phyloP scores from a whole-genome alignment of 306 rosid genomes.

The Senna tora region DNA sequence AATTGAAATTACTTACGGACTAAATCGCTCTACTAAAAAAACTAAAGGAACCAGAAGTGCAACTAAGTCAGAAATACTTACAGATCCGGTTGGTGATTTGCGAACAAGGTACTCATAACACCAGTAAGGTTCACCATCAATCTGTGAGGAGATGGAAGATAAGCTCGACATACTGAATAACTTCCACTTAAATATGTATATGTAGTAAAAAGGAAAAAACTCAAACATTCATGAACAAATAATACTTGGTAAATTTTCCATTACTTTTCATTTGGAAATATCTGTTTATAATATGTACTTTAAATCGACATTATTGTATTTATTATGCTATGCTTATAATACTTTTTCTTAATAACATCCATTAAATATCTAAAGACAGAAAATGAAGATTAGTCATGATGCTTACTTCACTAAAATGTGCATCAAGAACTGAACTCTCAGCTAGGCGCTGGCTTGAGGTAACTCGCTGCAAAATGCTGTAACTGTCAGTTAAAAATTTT shows the following conservation, averaged over 20 bases:
- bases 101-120: slow-evolving; percentile 90
- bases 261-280: slow-evolving; percentile 28
- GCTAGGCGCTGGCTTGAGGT: slow-evolving; percentile 89
- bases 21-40: neutral
- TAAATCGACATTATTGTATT: neutral
- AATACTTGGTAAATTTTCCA: slow-evolving; percentile 6
- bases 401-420: slow-evolving; percentile 79
- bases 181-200: slow-evolving; percentile 21
- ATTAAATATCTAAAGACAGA: slow-evolving; percentile 21
- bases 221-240: slow-evolving; percentile 26
- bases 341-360: neutral
- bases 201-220: neutral
- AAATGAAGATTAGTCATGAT: slow-evolving; percentile 33
- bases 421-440: slow-evolving; percentile 94
- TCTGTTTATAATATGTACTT: neutral
- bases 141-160: slow-evolving; percentile 50
- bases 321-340: neutral
- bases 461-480: slow-evolving; percentile 71
- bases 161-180: slow-evolving; percentile 35
- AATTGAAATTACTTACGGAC: neutral
- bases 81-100: slow-evolving; percentile 79
- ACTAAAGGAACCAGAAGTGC: neutral
- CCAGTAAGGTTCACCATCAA: slow-evolving; percentile 91
- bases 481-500: slow-evolving; percentile 33
- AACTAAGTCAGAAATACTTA: slow-evolving; percentile 37